phyloP scores from a whole-genome alignment of 345 rosid genomes.

The Psidium guajava region DNA sequence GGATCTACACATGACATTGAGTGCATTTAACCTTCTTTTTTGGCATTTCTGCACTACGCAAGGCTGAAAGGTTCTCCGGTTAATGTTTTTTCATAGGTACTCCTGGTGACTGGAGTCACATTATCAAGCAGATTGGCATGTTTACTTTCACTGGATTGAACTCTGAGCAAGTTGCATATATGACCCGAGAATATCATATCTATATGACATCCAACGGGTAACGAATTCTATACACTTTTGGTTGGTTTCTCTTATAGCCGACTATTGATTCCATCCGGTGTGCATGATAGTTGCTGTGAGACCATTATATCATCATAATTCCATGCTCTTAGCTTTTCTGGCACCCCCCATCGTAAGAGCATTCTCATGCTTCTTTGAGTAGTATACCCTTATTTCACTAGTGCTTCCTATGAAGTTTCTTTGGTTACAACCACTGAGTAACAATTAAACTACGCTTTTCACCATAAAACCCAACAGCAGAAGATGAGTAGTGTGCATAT shows the following conservation, averaged over 20 bases:
- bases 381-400: background rate
- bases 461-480: background rate
- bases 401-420: background rate
- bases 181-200: conserved; percentile 12
- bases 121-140: conserved; percentile 19
- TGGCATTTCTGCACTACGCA: background rate
- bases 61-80: background rate
- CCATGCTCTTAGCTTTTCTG: background rate
- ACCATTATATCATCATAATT: background rate
- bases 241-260: background rate
- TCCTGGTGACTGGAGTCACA: conserved; percentile 22
- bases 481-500: background rate
- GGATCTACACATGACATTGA: background rate
- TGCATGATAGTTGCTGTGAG: conserved; percentile 1
- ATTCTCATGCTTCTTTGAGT: background rate
- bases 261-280: background rate
- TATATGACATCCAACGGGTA: conserved; percentile 19
- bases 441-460: background rate
- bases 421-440: background rate
- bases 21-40: background rate
- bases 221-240: background rate
- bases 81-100: conserved; percentile 1
- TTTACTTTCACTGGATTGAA: conserved; percentile 18
- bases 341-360: background rate
- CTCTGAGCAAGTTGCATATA: conserved; percentile 12